These are phyloP conservation scores for Pinus tabuliformis DNA, from an alignment of 75 land plant species.

Conservation along the genomic window DNA sequence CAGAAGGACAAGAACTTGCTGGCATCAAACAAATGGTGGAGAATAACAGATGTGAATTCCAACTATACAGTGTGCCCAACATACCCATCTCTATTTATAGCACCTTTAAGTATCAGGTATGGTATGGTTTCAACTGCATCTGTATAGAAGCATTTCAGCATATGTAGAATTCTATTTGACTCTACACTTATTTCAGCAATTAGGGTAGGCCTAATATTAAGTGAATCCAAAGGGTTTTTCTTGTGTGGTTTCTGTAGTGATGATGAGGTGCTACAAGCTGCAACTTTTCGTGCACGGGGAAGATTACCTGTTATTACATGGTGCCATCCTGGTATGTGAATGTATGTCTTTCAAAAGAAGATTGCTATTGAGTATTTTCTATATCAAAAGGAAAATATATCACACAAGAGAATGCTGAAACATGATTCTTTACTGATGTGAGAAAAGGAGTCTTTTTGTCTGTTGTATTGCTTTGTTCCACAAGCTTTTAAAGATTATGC, in stretches of 20 bases:
- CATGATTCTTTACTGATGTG: not conserved
- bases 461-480: not conserved
- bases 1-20: conserved; percentile 32
- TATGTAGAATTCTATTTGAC: conserved; percentile 7
- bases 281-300: conserved; percentile 77
- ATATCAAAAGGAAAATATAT: not conserved
- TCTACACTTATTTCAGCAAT: not conserved
- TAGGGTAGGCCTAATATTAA: not conserved
- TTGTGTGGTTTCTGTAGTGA: conserved; percentile 47
- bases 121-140: not conserved
- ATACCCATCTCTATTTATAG: conserved; percentile 80
- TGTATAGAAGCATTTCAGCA: not conserved
- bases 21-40: conserved; percentile 64
- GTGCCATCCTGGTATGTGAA: conserved; percentile 76
- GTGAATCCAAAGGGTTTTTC: not conserved
- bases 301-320: conserved; percentile 87
- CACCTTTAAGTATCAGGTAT: conserved; percentile 77
- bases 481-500: not conserved
- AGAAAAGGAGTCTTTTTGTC: not conserved
- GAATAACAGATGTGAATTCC: conserved; percentile 67
- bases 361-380: not conserved
- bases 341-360: not conserved
- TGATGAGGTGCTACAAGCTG: conserved; percentile 81
- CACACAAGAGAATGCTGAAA: not conserved
- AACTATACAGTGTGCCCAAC: conserved; percentile 74